Percentiles rank a stretch among this genome's conserved stretches.
Conservation (phyloP, 1,139 yeast species). For the Pichia sp. region DNA sequence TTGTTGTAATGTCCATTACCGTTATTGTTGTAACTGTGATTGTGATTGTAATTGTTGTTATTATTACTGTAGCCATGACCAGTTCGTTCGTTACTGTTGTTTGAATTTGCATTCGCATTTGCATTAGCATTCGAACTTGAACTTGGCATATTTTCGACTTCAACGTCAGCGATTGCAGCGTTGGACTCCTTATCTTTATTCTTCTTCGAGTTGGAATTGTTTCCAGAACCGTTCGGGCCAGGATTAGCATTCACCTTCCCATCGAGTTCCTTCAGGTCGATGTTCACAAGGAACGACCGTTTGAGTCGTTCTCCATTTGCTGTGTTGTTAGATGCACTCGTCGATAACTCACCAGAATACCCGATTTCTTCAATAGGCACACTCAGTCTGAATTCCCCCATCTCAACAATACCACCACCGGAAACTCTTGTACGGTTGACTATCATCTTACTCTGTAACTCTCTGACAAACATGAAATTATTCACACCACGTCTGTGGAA, state of each 20-base stretch:
- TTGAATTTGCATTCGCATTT: not conserved
- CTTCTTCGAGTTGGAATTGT: not conserved
- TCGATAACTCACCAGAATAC: constrained; percentile 6
- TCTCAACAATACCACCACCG: constrained; percentile 25
- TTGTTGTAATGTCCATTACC: not conserved
- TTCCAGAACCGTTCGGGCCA: not conserved
- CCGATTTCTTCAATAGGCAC: constrained; percentile 35
- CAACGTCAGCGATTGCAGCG: too few species aligned
- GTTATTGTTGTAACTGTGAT: not conserved
- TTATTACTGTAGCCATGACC: not conserved
- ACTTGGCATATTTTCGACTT: not conserved
- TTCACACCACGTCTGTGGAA: constrained; percentile 42
- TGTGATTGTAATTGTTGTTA: not conserved
- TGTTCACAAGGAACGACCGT: constrained; percentile 37
- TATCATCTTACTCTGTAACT: constrained; percentile 41
- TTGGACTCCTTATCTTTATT: not conserved
- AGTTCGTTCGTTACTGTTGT: not conserved
- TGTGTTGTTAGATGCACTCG: not conserved
- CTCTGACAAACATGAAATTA: constrained; percentile 45
- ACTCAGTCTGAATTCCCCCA: constrained; percentile 36
- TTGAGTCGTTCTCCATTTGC: constrained; percentile 25
- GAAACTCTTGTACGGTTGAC: constrained; percentile 33
- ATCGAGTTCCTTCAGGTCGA: constrained; percentile 38
- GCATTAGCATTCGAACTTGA: not conserved
- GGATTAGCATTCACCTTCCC: constrained; percentile 11